Base-by-base conservation (phyloP, 2,329 filamentous ascomycete species). In the Geosmithia putterillii region DNA sequence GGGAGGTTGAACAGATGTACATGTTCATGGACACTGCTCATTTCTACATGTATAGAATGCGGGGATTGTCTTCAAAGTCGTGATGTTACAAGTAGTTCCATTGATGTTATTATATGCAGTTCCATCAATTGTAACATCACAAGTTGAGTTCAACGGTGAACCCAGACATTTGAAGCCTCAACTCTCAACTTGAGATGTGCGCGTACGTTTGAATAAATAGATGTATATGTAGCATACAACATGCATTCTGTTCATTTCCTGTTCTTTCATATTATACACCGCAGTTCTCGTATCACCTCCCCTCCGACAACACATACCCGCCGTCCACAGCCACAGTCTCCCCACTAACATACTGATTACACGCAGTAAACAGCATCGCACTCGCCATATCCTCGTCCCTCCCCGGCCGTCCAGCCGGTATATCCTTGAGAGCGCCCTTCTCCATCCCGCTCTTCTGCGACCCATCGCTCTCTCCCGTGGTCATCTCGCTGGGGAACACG, bases 401-500 rank as follows among this genome's bases (percentile, higher is more conserved):
- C 3, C 83, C 83, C 40, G 86, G 83, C 14, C 83, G 65, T 1
- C 69, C 71, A 15, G 85, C 63, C 1, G 83, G 82, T 38, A 86
- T 76, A 0, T 64, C 63, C 37, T 67, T 69, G 51, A 80, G 82
- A 43, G 69, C 67, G 15, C 75, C 70, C 51, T 68, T 67, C 32
- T 71, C 71, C 25, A 78, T 67, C 44, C 74, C 63, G 51, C 81
- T 70, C 61, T 82, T 85, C 48, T 75, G 71, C 25, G 54, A 54
- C 17, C 63, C 61, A 17, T 68, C 63, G 22, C 66, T 70, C 12
- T 59, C 64, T 3, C 57, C 58, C 2, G 75, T 71, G 35, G 79
- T 81, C 82, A 85, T 86, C 72, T 85, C 83, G 54, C 79, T 82
- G 17, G 79, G 81, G 52, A 75, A 74, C 22, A 83, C 71, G 28